Evolutionary conservation across 139 green algal species (phyloP).

Genomic region (Yamagishiella unicocca): DNA sequence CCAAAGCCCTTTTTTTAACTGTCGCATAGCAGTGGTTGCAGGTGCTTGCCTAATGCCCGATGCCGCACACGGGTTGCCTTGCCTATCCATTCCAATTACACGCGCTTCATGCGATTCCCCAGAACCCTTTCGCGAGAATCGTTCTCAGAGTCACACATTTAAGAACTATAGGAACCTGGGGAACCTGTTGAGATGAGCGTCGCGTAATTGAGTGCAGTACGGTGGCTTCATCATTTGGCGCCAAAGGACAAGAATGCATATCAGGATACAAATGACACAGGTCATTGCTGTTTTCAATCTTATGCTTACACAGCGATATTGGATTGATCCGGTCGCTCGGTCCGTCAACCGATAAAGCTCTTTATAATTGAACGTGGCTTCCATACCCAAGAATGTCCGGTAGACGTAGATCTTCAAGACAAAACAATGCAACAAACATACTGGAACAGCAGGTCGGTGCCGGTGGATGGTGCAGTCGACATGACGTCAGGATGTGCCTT

Average conservation of each 20-base stretch:
- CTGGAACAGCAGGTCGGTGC: constrained; percentile 25
- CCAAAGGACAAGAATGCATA: background rate
- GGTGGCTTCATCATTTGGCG: background rate
- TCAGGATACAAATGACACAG: background rate
- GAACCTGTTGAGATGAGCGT: too few relatives aligned
- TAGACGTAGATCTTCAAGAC: background rate
- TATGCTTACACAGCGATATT: background rate
- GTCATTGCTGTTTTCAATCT: background rate
- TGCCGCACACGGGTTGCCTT: too few relatives aligned
- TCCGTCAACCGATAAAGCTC: background rate
- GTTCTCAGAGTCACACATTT: too few relatives aligned
- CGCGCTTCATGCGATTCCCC: too few relatives aligned
- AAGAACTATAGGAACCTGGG: too few relatives aligned
- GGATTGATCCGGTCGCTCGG: background rate
- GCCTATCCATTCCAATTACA: too few relatives aligned
- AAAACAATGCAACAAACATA: background rate
- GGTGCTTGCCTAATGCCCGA: too few relatives aligned
- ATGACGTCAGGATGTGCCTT: background rate
- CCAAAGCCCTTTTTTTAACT: too few relatives aligned
- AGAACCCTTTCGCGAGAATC: too few relatives aligned
- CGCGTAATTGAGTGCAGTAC: too few relatives aligned
- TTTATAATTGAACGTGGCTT: background rate
- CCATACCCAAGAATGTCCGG: background rate
- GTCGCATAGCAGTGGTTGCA: too few relatives aligned
- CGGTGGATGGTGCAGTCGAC: too few relatives aligned